These are phyloP conservation scores for Neonectria hederae DNA, from an alignment of 2,329 filamentous ascomycete species.

Conservation along the genomic window DNA sequence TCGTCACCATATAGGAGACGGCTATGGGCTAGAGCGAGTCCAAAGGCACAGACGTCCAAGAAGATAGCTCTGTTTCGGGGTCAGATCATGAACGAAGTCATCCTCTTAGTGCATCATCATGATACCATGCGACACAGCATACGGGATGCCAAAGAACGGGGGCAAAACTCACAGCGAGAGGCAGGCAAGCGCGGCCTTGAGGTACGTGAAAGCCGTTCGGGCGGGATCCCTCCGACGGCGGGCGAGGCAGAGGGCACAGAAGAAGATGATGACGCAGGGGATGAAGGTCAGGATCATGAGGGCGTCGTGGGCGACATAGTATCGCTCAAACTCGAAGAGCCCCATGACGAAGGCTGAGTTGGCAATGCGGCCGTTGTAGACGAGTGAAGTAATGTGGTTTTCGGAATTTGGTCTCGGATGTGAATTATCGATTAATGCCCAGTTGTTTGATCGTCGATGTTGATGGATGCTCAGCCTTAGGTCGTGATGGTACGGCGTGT, in stretches of 20 bases:
- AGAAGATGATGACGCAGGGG: slow-evolving; percentile 33
- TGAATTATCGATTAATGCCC: neutral
- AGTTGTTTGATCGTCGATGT: neutral
- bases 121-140: neutral
- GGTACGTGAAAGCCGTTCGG: slow-evolving; percentile 35
- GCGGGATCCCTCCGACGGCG: slow-evolving; percentile 37
- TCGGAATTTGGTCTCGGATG: neutral
- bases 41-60: slow-evolving; percentile 27
- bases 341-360: neutral
- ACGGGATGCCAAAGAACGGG: neutral
- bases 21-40: slow-evolving; percentile 18
- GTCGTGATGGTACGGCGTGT: neutral
- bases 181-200: slow-evolving; percentile 38
- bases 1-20: neutral
- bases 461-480: neutral
- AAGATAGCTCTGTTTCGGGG: slow-evolving; percentile 29
- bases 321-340: slow-evolving; percentile 10
- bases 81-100: slow-evolving; percentile 5
- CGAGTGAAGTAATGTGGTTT: neutral
- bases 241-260: slow-evolving; percentile 34
- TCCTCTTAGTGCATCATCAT: neutral
- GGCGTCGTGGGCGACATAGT: slow-evolving; percentile 20
- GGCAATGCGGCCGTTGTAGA: neutral
- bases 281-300: slow-evolving; percentile 30
- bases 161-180: slow-evolving; percentile 38